Conservation (phyloP, 331 rosid genomes). For the Acacia pycnantha region DNA sequence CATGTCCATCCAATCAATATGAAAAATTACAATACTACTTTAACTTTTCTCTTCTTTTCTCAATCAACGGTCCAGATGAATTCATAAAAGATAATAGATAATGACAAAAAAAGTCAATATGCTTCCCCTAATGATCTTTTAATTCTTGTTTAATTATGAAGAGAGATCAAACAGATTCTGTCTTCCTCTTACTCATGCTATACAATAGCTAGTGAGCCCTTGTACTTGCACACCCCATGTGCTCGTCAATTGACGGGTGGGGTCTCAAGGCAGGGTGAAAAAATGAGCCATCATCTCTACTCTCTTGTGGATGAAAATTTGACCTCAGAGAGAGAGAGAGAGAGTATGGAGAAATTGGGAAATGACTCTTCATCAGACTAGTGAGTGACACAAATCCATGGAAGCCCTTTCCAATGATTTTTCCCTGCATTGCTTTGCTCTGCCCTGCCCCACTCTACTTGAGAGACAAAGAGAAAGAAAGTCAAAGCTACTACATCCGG, state of each 20-base stretch:
- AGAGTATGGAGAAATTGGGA: conserved; percentile 26
- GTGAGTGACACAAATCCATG: conserved; percentile 40
- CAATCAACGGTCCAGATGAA: too few relatives aligned
- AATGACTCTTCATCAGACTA: conserved; percentile 38
- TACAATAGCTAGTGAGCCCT: background rate
- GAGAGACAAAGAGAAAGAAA: background rate
- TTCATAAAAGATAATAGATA: too few relatives aligned
- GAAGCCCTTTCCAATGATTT: conserved; percentile 45
- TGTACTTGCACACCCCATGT: conserved; percentile 29
- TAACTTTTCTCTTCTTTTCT: too few relatives aligned
- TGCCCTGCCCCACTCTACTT: background rate
- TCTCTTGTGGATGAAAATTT: background rate
- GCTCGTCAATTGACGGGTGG: conserved; percentile 16
- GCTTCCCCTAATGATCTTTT: background rate
- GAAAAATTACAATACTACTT: too few relatives aligned
- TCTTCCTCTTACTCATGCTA: background rate
- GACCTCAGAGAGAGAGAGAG: background rate
- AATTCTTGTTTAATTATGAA: background rate
- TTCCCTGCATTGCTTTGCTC: background rate
- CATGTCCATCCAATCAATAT: too few relatives aligned
- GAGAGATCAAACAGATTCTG: background rate
- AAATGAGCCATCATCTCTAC: background rate
- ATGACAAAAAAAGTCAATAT: too few relatives aligned
- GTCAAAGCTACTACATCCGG: background rate
- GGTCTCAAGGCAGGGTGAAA: conserved; percentile 21